These are phyloP conservation scores for Torrubiella hemipterigena DNA, from an alignment of 2,329 filamentous ascomycete species.

Conservation along the genomic window DNA sequence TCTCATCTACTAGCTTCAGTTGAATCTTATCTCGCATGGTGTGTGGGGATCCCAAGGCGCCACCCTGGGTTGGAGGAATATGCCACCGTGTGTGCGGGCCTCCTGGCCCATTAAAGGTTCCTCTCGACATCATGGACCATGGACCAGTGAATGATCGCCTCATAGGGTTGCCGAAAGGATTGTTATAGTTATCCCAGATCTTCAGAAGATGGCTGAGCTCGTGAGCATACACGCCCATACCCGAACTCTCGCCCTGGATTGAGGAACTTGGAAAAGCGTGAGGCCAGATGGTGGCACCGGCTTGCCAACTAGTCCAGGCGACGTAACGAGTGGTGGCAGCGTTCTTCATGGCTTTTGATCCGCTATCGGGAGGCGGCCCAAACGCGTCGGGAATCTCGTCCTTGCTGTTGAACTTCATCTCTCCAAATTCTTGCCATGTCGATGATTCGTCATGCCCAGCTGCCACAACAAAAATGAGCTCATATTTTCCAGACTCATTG, in stretches of 20 bases:
- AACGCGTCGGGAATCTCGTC: conserved; percentile 36
- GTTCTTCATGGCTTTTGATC: conserved; percentile 24
- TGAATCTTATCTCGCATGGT: conserved; percentile 40
- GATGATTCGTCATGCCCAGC: conserved; percentile 43
- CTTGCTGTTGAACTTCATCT: conserved; percentile 35
- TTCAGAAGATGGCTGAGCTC: conserved; percentile 38
- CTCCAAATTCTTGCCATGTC: conserved; percentile 44
- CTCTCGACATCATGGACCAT: conserved; percentile 39
- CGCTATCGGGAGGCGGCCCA: conserved; percentile 25
- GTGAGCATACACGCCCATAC: conserved; percentile 40
- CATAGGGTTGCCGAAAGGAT: conserved; percentile 32
- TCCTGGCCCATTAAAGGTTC: conserved; percentile 39
- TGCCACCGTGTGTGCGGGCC: conserved; percentile 41
- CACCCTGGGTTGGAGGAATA: conserved; percentile 34
- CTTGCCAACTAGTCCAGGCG: conserved; percentile 39
- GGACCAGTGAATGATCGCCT: conserved; percentile 37
- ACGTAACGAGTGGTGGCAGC: conserved; percentile 38
- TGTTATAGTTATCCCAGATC: conserved; percentile 45
- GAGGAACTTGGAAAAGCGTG: conserved; percentile 39
- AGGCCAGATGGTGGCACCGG: conserved; percentile 38
- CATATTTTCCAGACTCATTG: conserved; percentile 33
- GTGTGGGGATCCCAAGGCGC: conserved; percentile 37
- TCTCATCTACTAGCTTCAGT: conserved; percentile 32
- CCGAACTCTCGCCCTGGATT: conserved; percentile 39
- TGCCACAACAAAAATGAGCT: conserved; percentile 41